Percentiles rank a stretch among this genome's conserved stretches.
Evolutionary conservation across 1,139 yeast species (phyloP).

Genomic region (Schizosaccharomyces versatilis): DNA sequence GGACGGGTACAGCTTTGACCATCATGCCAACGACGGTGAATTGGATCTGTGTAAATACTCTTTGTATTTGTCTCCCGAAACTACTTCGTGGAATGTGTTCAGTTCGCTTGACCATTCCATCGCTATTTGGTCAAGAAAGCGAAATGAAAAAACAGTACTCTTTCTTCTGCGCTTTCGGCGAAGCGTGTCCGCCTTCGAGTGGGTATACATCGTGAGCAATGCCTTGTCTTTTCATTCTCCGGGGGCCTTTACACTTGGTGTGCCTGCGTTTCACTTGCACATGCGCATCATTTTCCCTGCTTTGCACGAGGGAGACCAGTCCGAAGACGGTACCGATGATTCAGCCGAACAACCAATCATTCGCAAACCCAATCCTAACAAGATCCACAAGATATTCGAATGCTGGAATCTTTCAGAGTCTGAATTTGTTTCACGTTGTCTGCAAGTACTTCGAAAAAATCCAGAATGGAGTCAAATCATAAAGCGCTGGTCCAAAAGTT

Average conservation of each 20-base stretch:
- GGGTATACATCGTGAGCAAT: background rate
- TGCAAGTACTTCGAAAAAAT: slow-evolving; percentile 16
- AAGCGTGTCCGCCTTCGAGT: background rate
- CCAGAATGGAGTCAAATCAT: slow-evolving; percentile 14
- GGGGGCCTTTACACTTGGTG: background rate
- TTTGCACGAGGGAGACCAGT: background rate
- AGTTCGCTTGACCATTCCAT: background rate
- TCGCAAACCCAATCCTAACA: background rate
- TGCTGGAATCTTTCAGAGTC: background rate
- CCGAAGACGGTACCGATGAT: background rate
- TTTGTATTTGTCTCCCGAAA: background rate
- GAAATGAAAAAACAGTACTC: background rate
- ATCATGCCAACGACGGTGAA: background rate
- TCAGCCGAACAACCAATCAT: background rate
- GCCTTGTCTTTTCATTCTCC: background rate
- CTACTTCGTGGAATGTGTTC: background rate
- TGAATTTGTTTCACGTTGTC: slow-evolving; percentile 12
- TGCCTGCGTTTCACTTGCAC: background rate
- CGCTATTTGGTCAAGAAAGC: background rate
- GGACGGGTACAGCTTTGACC: background rate
- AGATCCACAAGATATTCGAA: background rate
- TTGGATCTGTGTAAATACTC: background rate
- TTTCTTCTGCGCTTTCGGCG: background rate
- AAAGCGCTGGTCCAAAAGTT: slow-evolving; percentile 16
- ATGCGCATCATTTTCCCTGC: background rate